Evolutionary conservation across 768 basidiomycete species (phyloP).

Genomic region (Tylopilus rubrobrunneus): DNA sequence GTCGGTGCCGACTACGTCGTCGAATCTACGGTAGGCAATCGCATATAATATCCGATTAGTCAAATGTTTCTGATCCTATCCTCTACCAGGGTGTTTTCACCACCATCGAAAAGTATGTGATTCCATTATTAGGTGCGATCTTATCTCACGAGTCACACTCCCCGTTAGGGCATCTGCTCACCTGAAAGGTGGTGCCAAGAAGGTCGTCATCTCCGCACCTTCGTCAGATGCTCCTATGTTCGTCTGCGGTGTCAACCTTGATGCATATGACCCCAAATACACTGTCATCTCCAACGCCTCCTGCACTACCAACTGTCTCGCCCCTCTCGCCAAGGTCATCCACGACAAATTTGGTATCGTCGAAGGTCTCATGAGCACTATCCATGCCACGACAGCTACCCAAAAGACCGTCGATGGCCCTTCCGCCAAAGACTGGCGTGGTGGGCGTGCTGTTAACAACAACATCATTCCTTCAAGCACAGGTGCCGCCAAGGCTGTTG

Average conservation of each 20-base stretch:
- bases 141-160: slow-evolving; percentile 4
- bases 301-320: slow-evolving; percentile 99
- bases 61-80: neutral
- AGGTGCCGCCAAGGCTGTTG: slow-evolving; percentile 98
- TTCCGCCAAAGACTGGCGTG: slow-evolving; percentile 95
- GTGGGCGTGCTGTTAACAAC: slow-evolving; percentile 91
- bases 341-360: slow-evolving; percentile 95
- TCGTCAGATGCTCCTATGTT: slow-evolving; percentile 97
- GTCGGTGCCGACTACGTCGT: slow-evolving; percentile 90
- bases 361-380: slow-evolving; percentile 98
- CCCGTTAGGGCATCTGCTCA: slow-evolving; percentile 75
- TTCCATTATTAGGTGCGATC: slow-evolving; percentile 1
- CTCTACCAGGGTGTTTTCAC: slow-evolving; percentile 86
- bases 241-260: slow-evolving; percentile 94
- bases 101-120: slow-evolving; percentile 75
- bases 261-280: slow-evolving; percentile 84
- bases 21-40: slow-evolving; percentile 78
- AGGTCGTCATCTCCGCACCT: slow-evolving; percentile 98
- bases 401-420: slow-evolving; percentile 95
- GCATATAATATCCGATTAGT: neutral
- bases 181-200: slow-evolving; percentile 98
- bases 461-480: slow-evolving; percentile 99
- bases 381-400: slow-evolving; percentile 95
- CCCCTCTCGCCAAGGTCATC: slow-evolving; percentile 98
- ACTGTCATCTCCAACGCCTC: slow-evolving; percentile 97